A percentile compares a stretch with the other conserved stretches of the same genome.
Conservation (phyloP, 1,284 basidiomycete species). For the Baeospora myosura region DNA sequence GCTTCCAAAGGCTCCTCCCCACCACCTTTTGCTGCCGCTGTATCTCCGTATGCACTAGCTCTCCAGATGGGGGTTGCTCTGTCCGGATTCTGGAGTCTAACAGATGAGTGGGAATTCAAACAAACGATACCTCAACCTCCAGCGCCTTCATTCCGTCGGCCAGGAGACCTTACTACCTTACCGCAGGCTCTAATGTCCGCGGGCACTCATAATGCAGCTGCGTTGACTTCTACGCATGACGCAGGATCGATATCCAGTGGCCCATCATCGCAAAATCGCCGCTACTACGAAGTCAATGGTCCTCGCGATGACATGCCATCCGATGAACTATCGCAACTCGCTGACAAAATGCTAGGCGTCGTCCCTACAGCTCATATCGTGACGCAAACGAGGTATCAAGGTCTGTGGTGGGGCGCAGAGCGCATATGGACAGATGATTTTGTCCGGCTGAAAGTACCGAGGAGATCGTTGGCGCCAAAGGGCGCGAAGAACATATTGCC, state of each 20-base stretch:
- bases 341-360: constrained; percentile 4
- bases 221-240: constrained; percentile 11
- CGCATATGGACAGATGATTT: constrained; percentile 84
- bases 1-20: constrained; percentile 12
- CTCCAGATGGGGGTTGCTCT: constrained; percentile 58
- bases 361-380: constrained; percentile 22
- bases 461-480: constrained; percentile 54
- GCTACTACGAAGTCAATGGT: constrained; percentile 10
- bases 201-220: constrained; percentile 28
- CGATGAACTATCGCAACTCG: not conserved
- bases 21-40: constrained; percentile 34
- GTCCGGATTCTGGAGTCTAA: constrained; percentile 56
- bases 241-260: not conserved
- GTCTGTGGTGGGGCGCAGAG: constrained; percentile 84
- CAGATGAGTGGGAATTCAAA: constrained; percentile 63
- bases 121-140: constrained; percentile 29
- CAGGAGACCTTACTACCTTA: constrained; percentile 11
- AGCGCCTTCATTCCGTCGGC: constrained; percentile 10
- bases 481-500: constrained; percentile 51
- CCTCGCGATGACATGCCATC: not conserved
- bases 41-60: constrained; percentile 57
- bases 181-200: constrained; percentile 27
- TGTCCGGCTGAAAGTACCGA: constrained; percentile 67
- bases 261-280: constrained; percentile 10
- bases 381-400: constrained; percentile 60